Evolutionary conservation across 352 stramenopile species (phyloP).

Genomic region (Phytophthora aleatoria): DNA sequence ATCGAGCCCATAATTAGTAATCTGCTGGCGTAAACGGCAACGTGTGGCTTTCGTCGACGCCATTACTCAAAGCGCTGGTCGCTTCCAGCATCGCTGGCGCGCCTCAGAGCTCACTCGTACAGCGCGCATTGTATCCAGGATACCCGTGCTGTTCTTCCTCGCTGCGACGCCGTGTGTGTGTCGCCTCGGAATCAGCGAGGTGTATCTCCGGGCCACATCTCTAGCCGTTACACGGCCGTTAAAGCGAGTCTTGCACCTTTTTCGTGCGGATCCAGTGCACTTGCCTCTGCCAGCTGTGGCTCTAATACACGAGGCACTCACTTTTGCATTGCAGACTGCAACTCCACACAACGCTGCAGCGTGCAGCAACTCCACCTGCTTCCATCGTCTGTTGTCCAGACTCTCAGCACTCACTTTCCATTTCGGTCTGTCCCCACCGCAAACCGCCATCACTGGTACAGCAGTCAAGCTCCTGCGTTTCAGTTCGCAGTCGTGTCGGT

Average conservation of each 20-base stretch:
- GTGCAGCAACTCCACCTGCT: constrained; percentile 10
- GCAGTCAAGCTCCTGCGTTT: background rate
- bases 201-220: constrained; percentile 27
- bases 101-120: background rate
- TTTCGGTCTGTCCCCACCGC: constrained; percentile 11
- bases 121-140: background rate
- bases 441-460: background rate
- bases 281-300: constrained; percentile 12
- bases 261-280: constrained; percentile 11
- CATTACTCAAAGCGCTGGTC: background rate
- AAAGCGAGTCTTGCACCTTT: constrained; percentile 16
- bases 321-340: constrained; percentile 3
- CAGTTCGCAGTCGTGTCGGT: background rate
- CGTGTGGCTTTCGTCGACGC: background rate
- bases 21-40: constrained; percentile 16
- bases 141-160: constrained; percentile 6
- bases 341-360: background rate
- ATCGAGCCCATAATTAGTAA: constrained; percentile 7
- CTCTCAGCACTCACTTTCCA: constrained; percentile 26
- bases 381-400: constrained; percentile 17
- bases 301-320: background rate
- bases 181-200: constrained; percentile 15
- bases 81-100: background rate
- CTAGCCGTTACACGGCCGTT: constrained; percentile 25
- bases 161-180: constrained; percentile 11